Conservation (phyloP, 1,284 basidiomycete genomes). For the Termitomyces sp. region DNA sequence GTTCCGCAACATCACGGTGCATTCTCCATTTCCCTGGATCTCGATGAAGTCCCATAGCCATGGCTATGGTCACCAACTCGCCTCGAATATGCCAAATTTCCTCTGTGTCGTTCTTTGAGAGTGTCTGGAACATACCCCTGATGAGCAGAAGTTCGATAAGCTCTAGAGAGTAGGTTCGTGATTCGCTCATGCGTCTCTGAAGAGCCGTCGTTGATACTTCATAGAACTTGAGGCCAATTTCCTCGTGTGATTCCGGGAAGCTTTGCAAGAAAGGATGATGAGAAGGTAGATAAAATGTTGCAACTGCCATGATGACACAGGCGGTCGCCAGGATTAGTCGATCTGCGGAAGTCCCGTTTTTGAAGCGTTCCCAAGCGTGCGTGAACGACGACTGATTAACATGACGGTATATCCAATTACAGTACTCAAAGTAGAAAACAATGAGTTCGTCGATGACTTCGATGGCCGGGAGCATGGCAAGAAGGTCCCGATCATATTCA, state of each 20-base stretch:
- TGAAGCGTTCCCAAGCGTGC: slow-evolving; percentile 67
- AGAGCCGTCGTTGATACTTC: slow-evolving; percentile 62
- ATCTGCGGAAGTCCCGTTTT: slow-evolving; percentile 56
- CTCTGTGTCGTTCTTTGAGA: slow-evolving; percentile 69
- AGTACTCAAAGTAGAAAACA: slow-evolving; percentile 73
- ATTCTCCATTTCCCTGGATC: slow-evolving; percentile 73
- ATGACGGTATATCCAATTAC: slow-evolving; percentile 80
- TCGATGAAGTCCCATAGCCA: slow-evolving; percentile 77
- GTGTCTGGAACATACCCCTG: slow-evolving; percentile 63
- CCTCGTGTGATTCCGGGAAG: slow-evolving; percentile 46
- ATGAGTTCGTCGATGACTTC: slow-evolving; percentile 68
- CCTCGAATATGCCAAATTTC: slow-evolving; percentile 73
- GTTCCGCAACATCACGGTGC: slow-evolving; percentile 60
- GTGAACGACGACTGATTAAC: slow-evolving; percentile 59
- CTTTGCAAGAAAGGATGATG: slow-evolving; percentile 53
- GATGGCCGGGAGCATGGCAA: slow-evolving; percentile 55
- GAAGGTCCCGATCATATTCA: slow-evolving; percentile 68
- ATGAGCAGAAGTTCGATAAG: slow-evolving; percentile 69
- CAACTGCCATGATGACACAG: slow-evolving; percentile 65
- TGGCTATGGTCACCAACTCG: slow-evolving; percentile 65
- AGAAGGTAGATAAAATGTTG: slow-evolving; percentile 64
- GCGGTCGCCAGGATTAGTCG: slow-evolving; percentile 65
- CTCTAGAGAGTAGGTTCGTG: slow-evolving; percentile 63
- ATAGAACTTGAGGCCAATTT: slow-evolving; percentile 59
- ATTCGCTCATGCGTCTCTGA: slow-evolving; percentile 55